Evolutionary conservation across 345 rosid genomes (phyloP), one percentile per base, ranked within the genome.

Genomic region (Erucastrum elatum): DNA sequence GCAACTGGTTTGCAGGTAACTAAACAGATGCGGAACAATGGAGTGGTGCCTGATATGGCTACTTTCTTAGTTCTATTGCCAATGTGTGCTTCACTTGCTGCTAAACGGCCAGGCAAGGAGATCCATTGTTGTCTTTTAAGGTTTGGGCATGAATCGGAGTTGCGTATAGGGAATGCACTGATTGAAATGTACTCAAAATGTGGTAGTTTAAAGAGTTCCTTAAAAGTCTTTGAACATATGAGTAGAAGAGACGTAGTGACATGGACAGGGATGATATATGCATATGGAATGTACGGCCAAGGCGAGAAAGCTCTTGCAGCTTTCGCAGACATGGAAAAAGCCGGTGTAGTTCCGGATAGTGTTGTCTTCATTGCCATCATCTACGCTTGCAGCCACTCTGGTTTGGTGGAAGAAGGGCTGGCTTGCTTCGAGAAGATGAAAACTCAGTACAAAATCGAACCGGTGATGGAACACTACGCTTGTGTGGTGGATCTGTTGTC

Each of bases 331-430:
- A 89, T 91, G 96, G 85, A 86, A 79, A 75, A 72, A 65, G 76
- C 78, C 5, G 91, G 89, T 73, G 51, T 86, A 33, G 51, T 76
- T 78, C 93, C 87, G 0, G 93, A 90, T 85, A 79, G 39, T 63
- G 84, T 88, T 41, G 84, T 84, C 56, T 88, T 87, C 77, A 82
- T 91, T 67, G 83, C 91, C 3, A 58, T 88, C 81, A 81, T 89
- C 59, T 86, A 81, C 79, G 91, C 96, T 69, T 89, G 96, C 77
- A 89, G 96, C 81, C 89, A 88, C 73, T 89, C 93, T n/a, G 91
- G 96, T 78, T 75, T 91, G 72, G 91, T 88, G 6, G 90, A 91
- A 71, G 88, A 88, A 74, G 96, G 93, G 15, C 72, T 87, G 55
- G 82, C 84, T 64, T 84, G 63, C 68, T 89, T 90, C 51, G 77